These are phyloP conservation scores for Paramecium pentaurelia DNA, from an alignment of 73 alveolate genomes.

Conservation along the genomic window DNA sequence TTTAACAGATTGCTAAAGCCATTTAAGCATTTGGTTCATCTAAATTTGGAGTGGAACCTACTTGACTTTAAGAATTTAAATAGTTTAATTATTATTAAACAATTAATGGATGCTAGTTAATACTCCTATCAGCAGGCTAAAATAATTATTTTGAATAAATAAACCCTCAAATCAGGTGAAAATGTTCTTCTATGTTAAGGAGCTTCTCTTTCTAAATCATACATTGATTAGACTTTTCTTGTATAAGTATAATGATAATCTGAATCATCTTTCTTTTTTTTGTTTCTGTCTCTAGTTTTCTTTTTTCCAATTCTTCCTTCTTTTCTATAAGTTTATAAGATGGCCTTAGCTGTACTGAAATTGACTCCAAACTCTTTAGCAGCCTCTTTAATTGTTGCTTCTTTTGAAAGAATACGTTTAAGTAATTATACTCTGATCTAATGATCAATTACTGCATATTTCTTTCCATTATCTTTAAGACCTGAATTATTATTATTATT, in stretches of 20 bases:
- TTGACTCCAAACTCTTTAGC: constrained; percentile 55
- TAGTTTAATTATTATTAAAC: not conserved
- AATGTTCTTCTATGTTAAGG: not conserved
- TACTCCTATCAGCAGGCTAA: not conserved
- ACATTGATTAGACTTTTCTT: constrained; percentile 9
- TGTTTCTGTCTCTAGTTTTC: constrained; percentile 54
- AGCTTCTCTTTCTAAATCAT: constrained; percentile 18
- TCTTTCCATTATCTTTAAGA: not conserved
- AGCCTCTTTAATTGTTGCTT: constrained; percentile 54
- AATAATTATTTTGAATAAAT: not conserved
- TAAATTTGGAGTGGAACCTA: not conserved
- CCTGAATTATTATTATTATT: not conserved
- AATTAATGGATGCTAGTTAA: not conserved
- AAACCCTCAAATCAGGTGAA: not conserved
- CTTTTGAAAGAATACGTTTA: not conserved
- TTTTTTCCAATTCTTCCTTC: constrained; percentile 61
- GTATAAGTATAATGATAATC: not conserved
- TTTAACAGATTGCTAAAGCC: not conserved
- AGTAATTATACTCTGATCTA: not conserved
- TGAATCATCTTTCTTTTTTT: not conserved
- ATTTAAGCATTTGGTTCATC: constrained; percentile 9
- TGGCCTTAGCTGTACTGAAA: constrained; percentile 56
- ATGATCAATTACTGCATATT: constrained; percentile 23
- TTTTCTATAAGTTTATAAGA: constrained; percentile 43
- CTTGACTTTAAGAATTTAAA: not conserved